A percentile compares a stretch with the other conserved stretches of the same genome.
These are phyloP conservation scores for Ceratocystis papillata DNA, from an alignment of 2,329 filamentous ascomycete genomes.

Conservation along the genomic window DNA sequence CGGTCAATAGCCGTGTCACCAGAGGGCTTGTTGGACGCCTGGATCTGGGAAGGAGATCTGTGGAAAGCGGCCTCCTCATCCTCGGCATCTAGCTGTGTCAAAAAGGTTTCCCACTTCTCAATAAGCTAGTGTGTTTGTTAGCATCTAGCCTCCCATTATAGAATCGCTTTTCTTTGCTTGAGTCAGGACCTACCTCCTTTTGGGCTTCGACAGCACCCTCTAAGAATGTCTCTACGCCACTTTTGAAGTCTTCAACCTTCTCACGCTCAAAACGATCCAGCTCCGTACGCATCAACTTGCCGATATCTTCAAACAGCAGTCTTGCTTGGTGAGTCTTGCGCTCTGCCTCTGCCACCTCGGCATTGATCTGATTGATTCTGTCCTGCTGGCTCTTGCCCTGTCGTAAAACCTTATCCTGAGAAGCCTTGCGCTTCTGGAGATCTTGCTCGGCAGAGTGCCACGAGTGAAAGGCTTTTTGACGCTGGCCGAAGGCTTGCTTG, in stretches of 20 bases:
- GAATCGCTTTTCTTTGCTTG: not conserved
- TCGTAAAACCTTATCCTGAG: constrained; percentile 86
- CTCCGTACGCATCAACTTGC: constrained; percentile 78
- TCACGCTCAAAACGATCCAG: constrained; percentile 90
- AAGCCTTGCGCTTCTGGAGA: constrained; percentile 74
- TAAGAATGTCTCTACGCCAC: constrained; percentile 90
- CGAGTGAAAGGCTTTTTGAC: constrained; percentile 89
- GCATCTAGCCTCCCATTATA: no score
- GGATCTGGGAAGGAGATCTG: constrained; percentile 48
- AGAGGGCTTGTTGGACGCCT: constrained; percentile 38
- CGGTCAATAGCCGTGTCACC: constrained; percentile 52
- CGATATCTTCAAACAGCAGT: constrained; percentile 94
- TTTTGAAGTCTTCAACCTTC: constrained; percentile 99
- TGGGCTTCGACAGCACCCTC: constrained; percentile 96
- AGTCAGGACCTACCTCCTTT: constrained; percentile 64
- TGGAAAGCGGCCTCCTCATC: constrained; percentile 67
- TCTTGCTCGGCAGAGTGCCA: constrained; percentile 91
- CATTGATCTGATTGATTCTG: constrained; percentile 79
- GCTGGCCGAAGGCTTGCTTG: constrained; percentile 82
- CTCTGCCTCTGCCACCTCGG: constrained; percentile 91
- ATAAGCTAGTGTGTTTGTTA: constrained; percentile 38
- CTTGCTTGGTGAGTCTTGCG: constrained; percentile 82
- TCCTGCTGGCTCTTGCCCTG: constrained; percentile 96
- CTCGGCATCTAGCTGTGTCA: constrained; percentile 89
- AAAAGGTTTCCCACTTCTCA: constrained; percentile 96